Conservation (phyloP, 257 asterid species). For the Salvia splendens region DNA sequence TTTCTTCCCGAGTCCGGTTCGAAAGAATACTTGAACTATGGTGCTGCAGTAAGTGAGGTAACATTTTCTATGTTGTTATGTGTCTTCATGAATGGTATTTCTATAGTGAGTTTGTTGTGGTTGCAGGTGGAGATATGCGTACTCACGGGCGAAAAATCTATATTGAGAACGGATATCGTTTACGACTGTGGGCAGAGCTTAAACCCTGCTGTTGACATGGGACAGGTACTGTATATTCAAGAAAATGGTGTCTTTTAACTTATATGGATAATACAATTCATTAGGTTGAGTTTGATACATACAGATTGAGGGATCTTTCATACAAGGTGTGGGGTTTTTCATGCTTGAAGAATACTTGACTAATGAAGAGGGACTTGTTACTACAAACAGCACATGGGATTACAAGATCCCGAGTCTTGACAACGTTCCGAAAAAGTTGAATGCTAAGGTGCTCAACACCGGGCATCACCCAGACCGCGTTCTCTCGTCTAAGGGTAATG, state of each 20-base stretch:
- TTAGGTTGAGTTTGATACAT: no score
- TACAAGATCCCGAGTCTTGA: constrained; percentile 82
- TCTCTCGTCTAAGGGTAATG: constrained; percentile 78
- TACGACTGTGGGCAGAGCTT: constrained; percentile 29
- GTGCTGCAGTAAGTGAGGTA: constrained; percentile 34
- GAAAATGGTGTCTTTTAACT: no score
- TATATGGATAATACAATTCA: no score
- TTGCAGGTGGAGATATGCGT: constrained; percentile 25
- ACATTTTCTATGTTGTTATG: neutral
- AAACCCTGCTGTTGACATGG: constrained; percentile 27
- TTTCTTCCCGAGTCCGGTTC: constrained; percentile 19
- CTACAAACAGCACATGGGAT: constrained; percentile 67
- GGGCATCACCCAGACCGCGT: constrained; percentile 61
- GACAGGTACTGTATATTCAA: constrained; percentile 12
- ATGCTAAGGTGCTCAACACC: constrained; percentile 60
- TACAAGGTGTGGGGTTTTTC: constrained; percentile 83
- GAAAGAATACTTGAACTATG: constrained; percentile 24
- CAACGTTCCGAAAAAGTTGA: constrained; percentile 62
- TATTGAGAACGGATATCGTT: constrained; percentile 26
- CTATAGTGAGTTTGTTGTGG: no score
- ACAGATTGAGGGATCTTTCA: constrained; percentile 83
- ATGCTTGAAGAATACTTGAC: constrained; percentile 75
- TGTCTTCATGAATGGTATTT: no score
- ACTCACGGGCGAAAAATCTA: constrained; percentile 21
- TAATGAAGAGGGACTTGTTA: constrained; percentile 56